A percentile compares a stretch with the other conserved stretches of the same genome.
phyloP scores from a whole-genome alignment of 139 green algal species.

The Dunaliella sp. region DNA sequence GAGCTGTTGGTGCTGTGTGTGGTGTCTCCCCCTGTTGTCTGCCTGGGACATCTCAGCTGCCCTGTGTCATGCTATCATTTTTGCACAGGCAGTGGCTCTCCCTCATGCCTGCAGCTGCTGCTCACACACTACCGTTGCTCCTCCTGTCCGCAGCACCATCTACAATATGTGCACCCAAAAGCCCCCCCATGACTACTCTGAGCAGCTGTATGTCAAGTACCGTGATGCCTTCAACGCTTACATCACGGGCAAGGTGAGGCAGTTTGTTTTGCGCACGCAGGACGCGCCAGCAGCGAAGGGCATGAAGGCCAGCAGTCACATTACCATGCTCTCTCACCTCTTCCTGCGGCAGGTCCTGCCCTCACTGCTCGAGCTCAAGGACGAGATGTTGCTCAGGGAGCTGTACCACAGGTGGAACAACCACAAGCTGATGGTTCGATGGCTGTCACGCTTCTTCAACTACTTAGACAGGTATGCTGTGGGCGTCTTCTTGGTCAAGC shows the following conservation, averaged over 20 bases:
- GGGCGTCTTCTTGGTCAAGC: no score
- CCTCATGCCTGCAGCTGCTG: not conserved
- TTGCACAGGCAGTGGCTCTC: not conserved
- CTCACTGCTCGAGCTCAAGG: slow-evolving; percentile 71
- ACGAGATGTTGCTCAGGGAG: slow-evolving; percentile 91
- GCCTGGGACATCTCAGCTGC: not conserved
- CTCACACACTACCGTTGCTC: not conserved
- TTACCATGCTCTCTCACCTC: no score
- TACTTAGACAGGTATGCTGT: slow-evolving; percentile 90
- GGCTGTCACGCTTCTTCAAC: slow-evolving; percentile 98
- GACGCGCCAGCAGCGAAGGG: not conserved
- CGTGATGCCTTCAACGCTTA: slow-evolving; percentile 90
- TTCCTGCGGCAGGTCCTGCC: slow-evolving; percentile 87
- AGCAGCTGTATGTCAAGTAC: slow-evolving; percentile 95
- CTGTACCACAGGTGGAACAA: slow-evolving; percentile 91
- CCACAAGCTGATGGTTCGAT: slow-evolving; percentile 98
- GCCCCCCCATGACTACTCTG: slow-evolving; percentile 94
- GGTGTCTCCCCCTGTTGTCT: not conserved
- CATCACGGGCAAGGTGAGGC: slow-evolving; percentile 79
- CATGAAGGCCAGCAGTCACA: no score
- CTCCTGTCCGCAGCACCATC: slow-evolving; percentile 71
- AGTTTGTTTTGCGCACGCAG: not conserved
- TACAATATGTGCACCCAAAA: slow-evolving; percentile 99
- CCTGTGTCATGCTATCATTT: not conserved
- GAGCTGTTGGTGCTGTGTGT: slow-evolving; percentile 19